Conservation (phyloP, 768 basidiomycete species). For the Termitomyces sp. region DNA sequence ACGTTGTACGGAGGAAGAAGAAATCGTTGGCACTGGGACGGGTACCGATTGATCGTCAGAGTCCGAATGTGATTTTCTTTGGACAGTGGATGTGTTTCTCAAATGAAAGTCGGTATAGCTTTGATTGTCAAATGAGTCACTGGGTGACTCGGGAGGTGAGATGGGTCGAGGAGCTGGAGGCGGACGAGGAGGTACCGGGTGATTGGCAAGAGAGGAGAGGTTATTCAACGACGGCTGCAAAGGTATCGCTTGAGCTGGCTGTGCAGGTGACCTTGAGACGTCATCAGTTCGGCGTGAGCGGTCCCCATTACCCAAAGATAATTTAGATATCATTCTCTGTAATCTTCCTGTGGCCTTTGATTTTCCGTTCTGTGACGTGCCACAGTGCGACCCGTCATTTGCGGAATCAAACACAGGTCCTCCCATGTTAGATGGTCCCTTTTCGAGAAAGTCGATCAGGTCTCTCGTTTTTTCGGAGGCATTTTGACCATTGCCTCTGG, state of each 20-base stretch:
- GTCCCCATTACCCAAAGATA: conserved; percentile 47
- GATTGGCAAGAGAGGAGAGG: conserved; percentile 48
- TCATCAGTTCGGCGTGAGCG: conserved; percentile 24
- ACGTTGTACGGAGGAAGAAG: background rate
- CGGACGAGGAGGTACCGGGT: conserved; percentile 57
- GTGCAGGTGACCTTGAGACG: conserved; percentile 3
- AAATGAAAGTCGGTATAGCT: conserved; percentile 16
- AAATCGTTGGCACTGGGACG: background rate
- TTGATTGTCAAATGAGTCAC: conserved; percentile 35
- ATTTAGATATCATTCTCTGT: conserved; percentile 79
- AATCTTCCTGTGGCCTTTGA: conserved; percentile 56
- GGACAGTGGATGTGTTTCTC: conserved; percentile 21
- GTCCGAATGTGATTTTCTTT: conserved; percentile 18
- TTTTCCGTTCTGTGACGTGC: conserved; percentile 34
- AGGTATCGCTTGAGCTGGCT: conserved; percentile 16
- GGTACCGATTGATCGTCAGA: background rate
- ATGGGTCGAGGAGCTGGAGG: conserved; percentile 39
- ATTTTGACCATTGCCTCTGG: conserved; percentile 17
- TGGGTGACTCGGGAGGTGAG: conserved; percentile 45
- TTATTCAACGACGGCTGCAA: conserved; percentile 31
- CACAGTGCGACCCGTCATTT: conserved; percentile 19
- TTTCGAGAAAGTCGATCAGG: conserved; percentile 50
- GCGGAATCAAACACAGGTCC: conserved; percentile 48
- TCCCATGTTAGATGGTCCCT: conserved; percentile 52
- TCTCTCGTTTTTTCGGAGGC: conserved; percentile 46